Conservation (phyloP, 768 basidiomycete genomes). For the Lactifluus pinguis region DNA sequence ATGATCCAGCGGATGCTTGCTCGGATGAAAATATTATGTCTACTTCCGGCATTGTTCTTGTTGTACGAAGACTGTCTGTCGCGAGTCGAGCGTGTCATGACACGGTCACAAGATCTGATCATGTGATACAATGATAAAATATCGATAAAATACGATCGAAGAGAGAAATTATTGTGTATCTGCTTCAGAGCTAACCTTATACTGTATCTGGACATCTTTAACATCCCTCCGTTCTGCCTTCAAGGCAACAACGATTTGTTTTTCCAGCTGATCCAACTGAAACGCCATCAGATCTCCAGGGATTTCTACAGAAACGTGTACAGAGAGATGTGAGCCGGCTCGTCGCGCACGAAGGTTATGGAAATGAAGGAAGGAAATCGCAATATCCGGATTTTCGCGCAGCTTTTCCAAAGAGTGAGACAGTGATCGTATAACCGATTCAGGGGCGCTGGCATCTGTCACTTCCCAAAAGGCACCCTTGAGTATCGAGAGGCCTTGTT, state of each 20-base stretch:
- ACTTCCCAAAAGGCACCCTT: conserved; percentile 69
- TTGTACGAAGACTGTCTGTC: too few relatives aligned
- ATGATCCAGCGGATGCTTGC: conserved; percentile 44
- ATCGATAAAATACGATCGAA: not conserved
- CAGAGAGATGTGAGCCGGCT: conserved; percentile 71
- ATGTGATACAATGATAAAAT: not conserved
- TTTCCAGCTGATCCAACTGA: conserved; percentile 53
- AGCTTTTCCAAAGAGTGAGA: conserved; percentile 34
- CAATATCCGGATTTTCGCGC: not conserved
- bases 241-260: conserved; percentile 45
- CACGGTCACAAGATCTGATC: conserved; percentile 6
- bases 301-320: conserved; percentile 75
- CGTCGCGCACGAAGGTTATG: conserved; percentile 61
- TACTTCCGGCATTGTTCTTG: conserved; percentile 37
- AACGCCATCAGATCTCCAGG: conserved; percentile 46
- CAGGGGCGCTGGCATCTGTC: conserved; percentile 64
- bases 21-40: conserved; percentile 44
- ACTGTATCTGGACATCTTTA: conserved; percentile 42
- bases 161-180: not conserved
- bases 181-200: not conserved
- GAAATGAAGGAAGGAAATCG: conserved; percentile 31
- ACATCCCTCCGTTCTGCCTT: conserved; percentile 55
- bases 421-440: conserved; percentile 48
- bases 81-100: not conserved
- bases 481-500: conserved; percentile 63